These are phyloP conservation scores for Graphilbum fragrans DNA, from an alignment of 2,329 filamentous ascomycete species.

Conservation along the genomic window DNA sequence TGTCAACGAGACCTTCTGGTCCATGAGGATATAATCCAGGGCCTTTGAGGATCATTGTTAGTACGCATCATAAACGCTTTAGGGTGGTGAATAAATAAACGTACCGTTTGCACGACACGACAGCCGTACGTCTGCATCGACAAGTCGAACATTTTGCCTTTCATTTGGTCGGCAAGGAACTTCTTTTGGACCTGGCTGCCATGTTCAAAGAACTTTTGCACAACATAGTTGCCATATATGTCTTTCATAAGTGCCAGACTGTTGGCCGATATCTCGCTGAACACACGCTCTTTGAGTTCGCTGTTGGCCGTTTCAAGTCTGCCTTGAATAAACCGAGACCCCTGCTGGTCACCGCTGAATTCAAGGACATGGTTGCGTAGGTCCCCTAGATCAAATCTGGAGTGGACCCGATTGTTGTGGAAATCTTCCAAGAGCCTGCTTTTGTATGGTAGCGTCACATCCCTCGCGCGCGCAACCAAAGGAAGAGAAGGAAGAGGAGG, in stretches of 20 bases:
- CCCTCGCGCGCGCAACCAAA: conserved; percentile 3
- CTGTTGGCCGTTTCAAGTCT: conserved; percentile 89
- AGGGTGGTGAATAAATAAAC: too few relatives aligned
- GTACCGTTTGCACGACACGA: conserved; percentile 85
- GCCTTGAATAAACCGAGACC: conserved; percentile 88
- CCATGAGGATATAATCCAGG: conserved; percentile 79
- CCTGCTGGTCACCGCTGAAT: conserved; percentile 91
- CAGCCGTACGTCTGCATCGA: conserved; percentile 89
- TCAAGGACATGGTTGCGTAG: conserved; percentile 83
- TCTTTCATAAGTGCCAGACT: conserved; percentile 86
- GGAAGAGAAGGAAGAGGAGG: too few relatives aligned
- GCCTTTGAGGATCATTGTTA: conserved; percentile 40
- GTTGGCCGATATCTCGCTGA: conserved; percentile 76
- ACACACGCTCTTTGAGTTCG: conserved; percentile 87
- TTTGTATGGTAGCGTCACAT: conserved; percentile 28
- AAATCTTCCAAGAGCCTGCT: conserved; percentile 73
- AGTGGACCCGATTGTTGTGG: conserved; percentile 53
- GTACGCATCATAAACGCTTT: too few relatives aligned
- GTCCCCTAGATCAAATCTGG: conserved; percentile 72
- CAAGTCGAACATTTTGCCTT: conserved; percentile 65
- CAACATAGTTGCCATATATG: conserved; percentile 96
- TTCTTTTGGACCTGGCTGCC: conserved; percentile 91
- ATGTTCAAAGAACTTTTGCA: conserved; percentile 95
- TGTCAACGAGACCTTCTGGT: conserved; percentile 50
- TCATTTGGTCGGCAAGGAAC: conserved; percentile 75